These are phyloP conservation scores for Byssochlamys sp. DNA, from an alignment of 2,329 filamentous ascomycete species.

Conservation along the genomic window DNA sequence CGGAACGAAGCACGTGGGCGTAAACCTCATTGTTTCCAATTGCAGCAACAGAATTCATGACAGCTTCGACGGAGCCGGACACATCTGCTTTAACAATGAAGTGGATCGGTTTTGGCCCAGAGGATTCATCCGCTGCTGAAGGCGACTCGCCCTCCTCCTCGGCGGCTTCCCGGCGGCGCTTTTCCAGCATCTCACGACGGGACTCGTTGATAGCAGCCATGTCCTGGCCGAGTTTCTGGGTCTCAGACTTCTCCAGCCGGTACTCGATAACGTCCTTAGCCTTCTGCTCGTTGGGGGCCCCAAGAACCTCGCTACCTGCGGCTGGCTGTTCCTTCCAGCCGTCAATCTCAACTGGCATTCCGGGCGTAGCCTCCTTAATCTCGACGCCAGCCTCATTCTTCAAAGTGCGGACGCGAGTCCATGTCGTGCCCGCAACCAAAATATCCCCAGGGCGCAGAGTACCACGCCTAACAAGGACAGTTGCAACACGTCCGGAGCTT, in stretches of 20 bases:
- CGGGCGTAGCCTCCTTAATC: slow-evolving; percentile 66
- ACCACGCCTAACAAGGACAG: slow-evolving; percentile 77
- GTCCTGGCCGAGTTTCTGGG: slow-evolving; percentile 55
- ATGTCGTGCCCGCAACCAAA: slow-evolving; percentile 79
- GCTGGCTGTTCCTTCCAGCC: slow-evolving; percentile 85
- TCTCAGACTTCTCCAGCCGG: slow-evolving; percentile 61
- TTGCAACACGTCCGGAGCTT: slow-evolving; percentile 72
- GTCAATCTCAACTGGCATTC: slow-evolving; percentile 81
- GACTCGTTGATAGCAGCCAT: slow-evolving; percentile 68
- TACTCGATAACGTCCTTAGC: slow-evolving; percentile 71
- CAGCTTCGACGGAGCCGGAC: slow-evolving; percentile 84
- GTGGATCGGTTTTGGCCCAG: slow-evolving; percentile 52
- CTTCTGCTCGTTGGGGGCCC: slow-evolving; percentile 67
- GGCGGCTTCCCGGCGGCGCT: slow-evolving; percentile 25
- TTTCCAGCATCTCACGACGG: slow-evolving; percentile 52
- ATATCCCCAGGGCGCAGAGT: slow-evolving; percentile 72
- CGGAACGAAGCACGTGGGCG: slow-evolving; percentile 65
- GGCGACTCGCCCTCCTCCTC: slow-evolving; percentile 25
- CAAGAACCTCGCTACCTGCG: slow-evolving; percentile 78
- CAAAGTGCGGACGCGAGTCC: slow-evolving; percentile 74
- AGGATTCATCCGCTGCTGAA: slow-evolving; percentile 30
- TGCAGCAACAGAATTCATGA: slow-evolving; percentile 64
- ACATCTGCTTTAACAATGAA: slow-evolving; percentile 91
- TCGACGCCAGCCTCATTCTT: slow-evolving; percentile 73
- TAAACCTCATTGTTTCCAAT: slow-evolving; percentile 78